Evolutionary conservation across 1,284 basidiomycete genomes (phyloP).

Genomic region (Testicularia cyperi): DNA sequence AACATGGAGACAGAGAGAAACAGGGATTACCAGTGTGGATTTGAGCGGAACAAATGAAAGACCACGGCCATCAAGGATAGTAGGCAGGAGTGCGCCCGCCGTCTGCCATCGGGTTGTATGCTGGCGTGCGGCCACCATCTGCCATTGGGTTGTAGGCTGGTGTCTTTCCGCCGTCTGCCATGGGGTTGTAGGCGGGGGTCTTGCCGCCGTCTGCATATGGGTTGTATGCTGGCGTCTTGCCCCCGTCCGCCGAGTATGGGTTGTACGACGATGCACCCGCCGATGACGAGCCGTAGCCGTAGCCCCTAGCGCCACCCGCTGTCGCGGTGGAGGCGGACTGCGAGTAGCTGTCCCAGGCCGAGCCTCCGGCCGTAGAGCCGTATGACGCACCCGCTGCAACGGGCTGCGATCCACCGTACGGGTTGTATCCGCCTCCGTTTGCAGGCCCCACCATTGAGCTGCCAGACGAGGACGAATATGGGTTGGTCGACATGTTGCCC

Average conservation of each 20-base stretch:
- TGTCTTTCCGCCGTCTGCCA: constrained; percentile 37
- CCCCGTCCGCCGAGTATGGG: constrained; percentile 30
- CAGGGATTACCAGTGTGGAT: no score
- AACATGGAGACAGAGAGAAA: no score
- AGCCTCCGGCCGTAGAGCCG: constrained; percentile 7
- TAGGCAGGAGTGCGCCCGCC: constrained; percentile 40
- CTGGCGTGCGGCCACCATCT: constrained; percentile 55
- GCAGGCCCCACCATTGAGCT: constrained; percentile 10
- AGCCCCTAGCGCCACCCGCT: constrained; percentile 4
- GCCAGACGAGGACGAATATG: constrained; percentile 22
- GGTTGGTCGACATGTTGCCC: constrained; percentile 28
- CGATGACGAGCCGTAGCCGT: constrained; percentile 11
- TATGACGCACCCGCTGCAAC: constrained; percentile 15
- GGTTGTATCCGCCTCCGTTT: constrained; percentile 18
- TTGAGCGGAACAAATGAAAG: no score
- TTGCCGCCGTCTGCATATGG: constrained; percentile 37
- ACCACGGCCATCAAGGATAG: constrained; percentile 32
- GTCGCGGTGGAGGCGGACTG: constrained; percentile 20
- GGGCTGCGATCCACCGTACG: constrained; percentile 23
- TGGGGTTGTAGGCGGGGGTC: constrained; percentile 48
- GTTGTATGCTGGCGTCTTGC: constrained; percentile 35
- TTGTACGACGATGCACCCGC: constrained; percentile 21
- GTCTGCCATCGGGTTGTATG: constrained; percentile 42
- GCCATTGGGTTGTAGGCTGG: constrained; percentile 35
- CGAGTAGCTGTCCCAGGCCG: constrained; percentile 17